phyloP scores from a whole-genome alignment of 2,329 filamentous ascomycete genomes.

The Lachnellula hyalina region DNA sequence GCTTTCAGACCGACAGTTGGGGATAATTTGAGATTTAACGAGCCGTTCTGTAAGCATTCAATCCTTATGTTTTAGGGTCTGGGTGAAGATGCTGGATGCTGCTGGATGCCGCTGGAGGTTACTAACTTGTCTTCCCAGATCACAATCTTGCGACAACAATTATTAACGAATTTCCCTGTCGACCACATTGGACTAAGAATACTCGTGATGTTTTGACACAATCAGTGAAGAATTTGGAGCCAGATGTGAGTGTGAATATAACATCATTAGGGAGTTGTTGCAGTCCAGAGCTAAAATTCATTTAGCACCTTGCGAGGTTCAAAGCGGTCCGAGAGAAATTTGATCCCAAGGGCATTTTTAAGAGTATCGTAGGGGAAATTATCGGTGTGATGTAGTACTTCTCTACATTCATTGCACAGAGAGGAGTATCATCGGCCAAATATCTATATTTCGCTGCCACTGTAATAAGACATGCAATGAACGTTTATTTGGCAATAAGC shows the following conservation, averaged over 20 bases:
- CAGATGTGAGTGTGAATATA: constrained; percentile 7
- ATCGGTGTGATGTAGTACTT: constrained; percentile 12
- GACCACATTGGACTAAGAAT: constrained; percentile 20
- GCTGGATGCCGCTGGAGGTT: neutral
- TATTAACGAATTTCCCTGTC: constrained; percentile 17
- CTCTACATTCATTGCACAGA: constrained; percentile 6
- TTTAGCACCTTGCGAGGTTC: constrained; percentile 13
- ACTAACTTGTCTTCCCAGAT: constrained; percentile 3
- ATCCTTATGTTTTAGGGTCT: neutral
- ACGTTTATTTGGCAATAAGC: no score
- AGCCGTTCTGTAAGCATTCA: constrained; percentile 13
- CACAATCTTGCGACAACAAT: constrained; percentile 11
- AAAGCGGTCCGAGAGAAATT: constrained; percentile 11
- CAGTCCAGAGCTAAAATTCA: neutral
- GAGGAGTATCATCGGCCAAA: neutral
- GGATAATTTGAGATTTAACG: constrained; percentile 17
- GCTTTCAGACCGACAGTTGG: constrained; percentile 12
- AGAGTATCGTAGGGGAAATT: constrained; percentile 17
- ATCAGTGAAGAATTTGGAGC: constrained; percentile 13
- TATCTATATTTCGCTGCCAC: neutral
- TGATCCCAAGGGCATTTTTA: constrained; percentile 17
- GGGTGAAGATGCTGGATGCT: no score
- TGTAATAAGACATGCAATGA: neutral
- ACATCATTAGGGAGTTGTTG: neutral
- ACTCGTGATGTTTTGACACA: constrained; percentile 13